A percentile compares a stretch with the other conserved stretches of the same genome.
These are phyloP conservation scores for Lupinus albus DNA, from an alignment of 306 rosid species.

Conservation along the genomic window DNA sequence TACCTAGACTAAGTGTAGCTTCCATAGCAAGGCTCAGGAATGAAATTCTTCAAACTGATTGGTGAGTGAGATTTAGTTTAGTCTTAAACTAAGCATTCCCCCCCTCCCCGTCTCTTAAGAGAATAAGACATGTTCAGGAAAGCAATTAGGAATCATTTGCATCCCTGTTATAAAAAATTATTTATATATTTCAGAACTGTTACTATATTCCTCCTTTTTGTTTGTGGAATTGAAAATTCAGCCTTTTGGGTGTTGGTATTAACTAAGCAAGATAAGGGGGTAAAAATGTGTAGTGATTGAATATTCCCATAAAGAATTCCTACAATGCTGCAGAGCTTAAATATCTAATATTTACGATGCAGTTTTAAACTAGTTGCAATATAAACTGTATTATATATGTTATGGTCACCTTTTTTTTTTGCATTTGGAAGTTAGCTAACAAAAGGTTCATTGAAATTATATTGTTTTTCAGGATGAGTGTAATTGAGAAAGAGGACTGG, in stretches of 20 bases:
- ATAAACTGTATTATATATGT: neutral
- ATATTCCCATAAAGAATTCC: constrained; percentile 24
- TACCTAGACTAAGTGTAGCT: constrained; percentile 80
- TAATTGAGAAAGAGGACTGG: constrained; percentile 87
- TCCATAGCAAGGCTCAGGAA: constrained; percentile 83
- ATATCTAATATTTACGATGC: constrained; percentile 20
- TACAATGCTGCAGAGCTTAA: constrained; percentile 17
- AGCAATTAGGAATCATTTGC: constrained; percentile 13
- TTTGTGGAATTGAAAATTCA: constrained; percentile 20
- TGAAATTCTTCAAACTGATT: constrained; percentile 95
- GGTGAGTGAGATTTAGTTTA: constrained; percentile 59
- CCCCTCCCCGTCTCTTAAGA: constrained; percentile 29
- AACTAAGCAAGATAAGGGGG: neutral
- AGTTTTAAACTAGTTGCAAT: neutral
- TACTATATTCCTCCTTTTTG: neutral
- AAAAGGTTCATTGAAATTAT: constrained; percentile 37
- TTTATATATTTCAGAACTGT: neutral
- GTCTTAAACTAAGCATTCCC: constrained; percentile 29
- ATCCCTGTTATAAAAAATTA: constrained; percentile 1
- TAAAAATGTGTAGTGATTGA: constrained; percentile 28
- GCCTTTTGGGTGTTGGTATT: constrained; percentile 22
- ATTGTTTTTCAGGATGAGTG: constrained; percentile 63
- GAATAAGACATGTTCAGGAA: constrained; percentile 17
- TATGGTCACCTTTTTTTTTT: constrained; percentile 16
- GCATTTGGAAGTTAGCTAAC: constrained; percentile 34